phyloP scores from a whole-genome alignment of 768 basidiomycete species.

The Lactarius akahatsu region DNA sequence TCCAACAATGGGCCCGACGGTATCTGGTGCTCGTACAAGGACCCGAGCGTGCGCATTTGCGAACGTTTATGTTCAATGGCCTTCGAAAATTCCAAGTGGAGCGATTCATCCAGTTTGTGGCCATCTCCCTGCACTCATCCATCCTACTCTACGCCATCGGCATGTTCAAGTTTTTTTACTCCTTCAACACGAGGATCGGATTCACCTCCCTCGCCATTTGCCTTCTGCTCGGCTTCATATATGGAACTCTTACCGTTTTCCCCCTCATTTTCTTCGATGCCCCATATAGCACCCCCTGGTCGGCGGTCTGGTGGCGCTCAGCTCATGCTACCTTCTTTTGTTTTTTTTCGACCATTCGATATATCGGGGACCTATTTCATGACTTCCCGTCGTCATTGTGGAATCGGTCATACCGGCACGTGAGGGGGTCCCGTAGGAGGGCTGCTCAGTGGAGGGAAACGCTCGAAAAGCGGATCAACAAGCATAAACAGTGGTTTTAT shows the following conservation, averaged over 20 bases:
- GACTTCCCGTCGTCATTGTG: neutral
- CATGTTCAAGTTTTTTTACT: neutral
- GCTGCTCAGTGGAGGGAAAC: neutral
- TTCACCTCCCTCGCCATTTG: neutral
- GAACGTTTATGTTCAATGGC: neutral
- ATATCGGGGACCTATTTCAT: neutral
- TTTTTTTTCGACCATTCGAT: neutral
- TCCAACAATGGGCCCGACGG: too few relatives aligned
- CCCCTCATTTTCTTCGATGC: neutral
- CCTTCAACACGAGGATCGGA: neutral
- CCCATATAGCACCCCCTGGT: neutral
- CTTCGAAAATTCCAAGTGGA: neutral
- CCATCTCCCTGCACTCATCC: neutral
- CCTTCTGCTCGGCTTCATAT: neutral
- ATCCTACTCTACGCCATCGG: conserved; percentile 3
- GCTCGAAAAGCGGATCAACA: neutral
- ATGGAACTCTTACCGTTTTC: neutral
- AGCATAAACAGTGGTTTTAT: neutral
- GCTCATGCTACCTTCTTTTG: neutral
- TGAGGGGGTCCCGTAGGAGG: neutral
- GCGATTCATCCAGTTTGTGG: neutral
- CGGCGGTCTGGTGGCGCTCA: neutral
- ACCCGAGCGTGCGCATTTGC: neutral
- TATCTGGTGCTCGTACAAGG: neutral
- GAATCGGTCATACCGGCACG: neutral